Evolutionary conservation across 768 basidiomycete species (phyloP).

Genomic region (Leccinum aurantiacum): DNA sequence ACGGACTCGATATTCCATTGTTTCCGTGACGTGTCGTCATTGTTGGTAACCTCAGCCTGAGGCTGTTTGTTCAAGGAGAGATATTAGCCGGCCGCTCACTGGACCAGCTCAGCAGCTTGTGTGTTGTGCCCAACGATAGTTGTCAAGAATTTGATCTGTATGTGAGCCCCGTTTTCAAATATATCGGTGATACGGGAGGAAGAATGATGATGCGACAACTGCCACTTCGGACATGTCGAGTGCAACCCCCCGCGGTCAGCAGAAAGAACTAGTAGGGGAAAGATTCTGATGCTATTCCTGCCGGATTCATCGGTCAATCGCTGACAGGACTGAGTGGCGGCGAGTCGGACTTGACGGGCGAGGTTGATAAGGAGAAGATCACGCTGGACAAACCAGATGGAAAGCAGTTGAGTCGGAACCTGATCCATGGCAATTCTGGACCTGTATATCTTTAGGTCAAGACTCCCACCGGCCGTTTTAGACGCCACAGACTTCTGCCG

Average conservation of each 20-base stretch:
- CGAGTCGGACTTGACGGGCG: neutral
- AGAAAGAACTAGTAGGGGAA: too few relatives aligned
- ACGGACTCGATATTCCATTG: too few relatives aligned
- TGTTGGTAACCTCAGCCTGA: too few relatives aligned
- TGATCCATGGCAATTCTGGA: neutral
- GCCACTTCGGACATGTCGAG: too few relatives aligned
- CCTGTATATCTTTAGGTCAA: too few relatives aligned
- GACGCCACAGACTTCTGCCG: too few relatives aligned
- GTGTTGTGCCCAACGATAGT: neutral
- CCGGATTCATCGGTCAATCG: slow-evolving; percentile 50
- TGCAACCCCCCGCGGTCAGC: too few relatives aligned
- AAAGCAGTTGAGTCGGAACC: too few relatives aligned
- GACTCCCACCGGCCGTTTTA: too few relatives aligned
- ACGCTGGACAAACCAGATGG: too few relatives aligned
- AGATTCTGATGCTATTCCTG: slow-evolving; percentile 49
- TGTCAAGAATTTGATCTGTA: neutral
- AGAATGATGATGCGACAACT: too few relatives aligned
- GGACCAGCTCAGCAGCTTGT: neutral
- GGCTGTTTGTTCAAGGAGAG: neutral
- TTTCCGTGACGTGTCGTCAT: too few relatives aligned
- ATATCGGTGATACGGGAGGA: neutral
- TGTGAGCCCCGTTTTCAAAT: neutral
- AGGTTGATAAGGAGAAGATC: slow-evolving; percentile 17
- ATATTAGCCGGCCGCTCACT: neutral
- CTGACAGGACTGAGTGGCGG: slow-evolving; percentile 40